phyloP scores from a whole-genome alignment of 164 flowering plant genomes.

The Berberis vulgaris region DNA sequence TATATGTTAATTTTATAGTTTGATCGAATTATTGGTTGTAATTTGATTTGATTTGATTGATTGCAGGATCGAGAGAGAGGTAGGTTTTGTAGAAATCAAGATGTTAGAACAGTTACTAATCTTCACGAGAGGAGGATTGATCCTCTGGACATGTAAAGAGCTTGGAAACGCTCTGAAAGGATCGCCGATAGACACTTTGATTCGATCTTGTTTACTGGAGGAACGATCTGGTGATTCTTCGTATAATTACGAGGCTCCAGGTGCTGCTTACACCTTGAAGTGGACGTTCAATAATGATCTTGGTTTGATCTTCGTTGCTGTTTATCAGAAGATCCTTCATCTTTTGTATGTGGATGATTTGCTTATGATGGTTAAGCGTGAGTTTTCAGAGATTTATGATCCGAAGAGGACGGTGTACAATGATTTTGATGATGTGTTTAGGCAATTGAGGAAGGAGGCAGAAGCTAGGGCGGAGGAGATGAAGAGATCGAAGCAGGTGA shows the following conservation, averaged over 20 bases:
- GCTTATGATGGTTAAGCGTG: conserved; percentile 70
- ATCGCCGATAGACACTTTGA: conserved; percentile 86
- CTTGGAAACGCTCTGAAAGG: conserved; percentile 86
- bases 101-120: conserved; percentile 95
- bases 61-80: no score
- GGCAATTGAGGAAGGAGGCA: conserved; percentile 78
- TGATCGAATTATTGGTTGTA: no score
- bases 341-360: conserved; percentile 88
- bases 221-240: conserved; percentile 88
- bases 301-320: conserved; percentile 93
- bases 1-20: no score
- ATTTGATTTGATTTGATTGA: no score
- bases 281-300: conserved; percentile 96
- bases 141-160: conserved; percentile 95
- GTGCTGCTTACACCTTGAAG: conserved; percentile 78
- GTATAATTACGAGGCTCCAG: conserved; percentile 71
- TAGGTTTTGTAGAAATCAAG: not conserved
- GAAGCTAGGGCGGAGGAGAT: conserved; percentile 81
- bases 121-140: conserved; percentile 93
- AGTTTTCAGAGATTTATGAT: conserved; percentile 70
- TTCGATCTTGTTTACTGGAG: conserved; percentile 88
- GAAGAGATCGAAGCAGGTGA: conserved; percentile 59
- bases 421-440: conserved; percentile 78
- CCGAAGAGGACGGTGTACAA: conserved; percentile 43
- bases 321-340: conserved; percentile 75